Conservation (phyloP, 1,139 yeast genomes). For the Maudiozyma humilis region DNA sequence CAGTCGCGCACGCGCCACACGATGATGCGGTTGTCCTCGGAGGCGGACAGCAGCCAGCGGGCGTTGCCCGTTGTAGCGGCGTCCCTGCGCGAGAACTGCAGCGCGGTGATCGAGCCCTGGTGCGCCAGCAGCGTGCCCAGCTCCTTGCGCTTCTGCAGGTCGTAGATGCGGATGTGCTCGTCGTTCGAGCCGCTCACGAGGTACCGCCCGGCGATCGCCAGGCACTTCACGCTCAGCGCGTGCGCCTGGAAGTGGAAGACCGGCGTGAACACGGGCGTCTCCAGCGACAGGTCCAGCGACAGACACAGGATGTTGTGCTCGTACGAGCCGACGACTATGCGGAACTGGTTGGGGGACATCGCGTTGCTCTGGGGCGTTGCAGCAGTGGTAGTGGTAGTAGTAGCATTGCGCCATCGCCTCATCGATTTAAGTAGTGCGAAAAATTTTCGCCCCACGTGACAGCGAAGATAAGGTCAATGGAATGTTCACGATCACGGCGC, state of each 20-base stretch:
- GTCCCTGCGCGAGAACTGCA: slow-evolving; percentile 48
- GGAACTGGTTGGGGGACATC: slow-evolving; percentile 37
- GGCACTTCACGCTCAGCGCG: slow-evolving; percentile 72
- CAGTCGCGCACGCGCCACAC: slow-evolving; percentile 96
- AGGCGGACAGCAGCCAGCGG: slow-evolving; percentile 84
- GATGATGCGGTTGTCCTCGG: slow-evolving; percentile 83
- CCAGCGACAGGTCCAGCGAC: slow-evolving; percentile 48
- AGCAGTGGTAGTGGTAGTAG: no score
- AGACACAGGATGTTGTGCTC: slow-evolving; percentile 88
- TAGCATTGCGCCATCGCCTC: not conserved
- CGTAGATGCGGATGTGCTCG: slow-evolving; percentile 91
- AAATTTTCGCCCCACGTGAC: not conserved
- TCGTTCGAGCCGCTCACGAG: slow-evolving; percentile 93
- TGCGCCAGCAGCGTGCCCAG: slow-evolving; percentile 85
- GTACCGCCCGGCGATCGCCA: slow-evolving; percentile 77
- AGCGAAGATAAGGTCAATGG: slow-evolving; percentile 12
- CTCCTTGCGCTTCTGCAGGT: slow-evolving; percentile 87
- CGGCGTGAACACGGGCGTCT: slow-evolving; percentile 70
- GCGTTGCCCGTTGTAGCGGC: slow-evolving; percentile 34
- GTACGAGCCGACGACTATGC: slow-evolving; percentile 89
- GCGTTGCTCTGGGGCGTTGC: no score
- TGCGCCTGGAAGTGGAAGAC: slow-evolving; percentile 95
- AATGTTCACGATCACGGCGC: slow-evolving; percentile 29
- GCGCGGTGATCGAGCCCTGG: slow-evolving; percentile 75
- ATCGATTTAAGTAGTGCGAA: slow-evolving; percentile 1